Base-by-base conservation (phyloP, 371 early-diverging fungal genomes). In the Thermomucor indicae-seudaticae region DNA sequence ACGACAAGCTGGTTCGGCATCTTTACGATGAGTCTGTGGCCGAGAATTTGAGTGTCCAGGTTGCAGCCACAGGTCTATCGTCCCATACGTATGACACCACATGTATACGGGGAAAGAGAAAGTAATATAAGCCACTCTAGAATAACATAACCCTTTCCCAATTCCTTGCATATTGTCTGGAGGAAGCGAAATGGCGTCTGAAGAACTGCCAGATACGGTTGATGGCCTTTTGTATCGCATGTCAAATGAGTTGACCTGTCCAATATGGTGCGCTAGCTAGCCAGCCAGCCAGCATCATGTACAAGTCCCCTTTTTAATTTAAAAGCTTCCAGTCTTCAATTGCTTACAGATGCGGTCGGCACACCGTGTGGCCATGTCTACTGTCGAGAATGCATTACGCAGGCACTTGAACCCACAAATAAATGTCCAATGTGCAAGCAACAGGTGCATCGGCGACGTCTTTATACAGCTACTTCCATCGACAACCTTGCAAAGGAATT, bases 1-100 rank as follows among this genome's bases (percentile, higher is more conserved):
- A 89, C 60, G 88, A 89, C 50, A 74, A 81, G 54, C 61, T 90
- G 19, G 91, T 86, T 20, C 61, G 87, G 4, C 93, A 93, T 65
- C 81, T 90, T 1, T 90, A 80, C 52, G 90, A 90, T 69, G 77
- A 80, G 14, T 53, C 71, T 4, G 77, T 87, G 4, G 65, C 73
- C 23, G 72, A 67, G 41, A 51, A 57, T 2, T 37, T 74, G 11
- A 66, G 64, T 16, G 58, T 67, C 10, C 47, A 56, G 31, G 53
- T 63, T 37, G 37, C 5, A 14, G 19, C 37, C 5, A 19, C 37
- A 37, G 37, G 37, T 3, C 14, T 37, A 37, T 19, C 37, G 37
- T 19, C 14, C 5, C 37, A 37, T 37, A n/a, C n/a, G n/a, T n/a
- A n/a, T n/a, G n/a, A n/a, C n/a, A n/a, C n/a, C n/a, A n/a, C n/a